Conservation (phyloP, 257 asterid species). For the Plantago ovata region DNA sequence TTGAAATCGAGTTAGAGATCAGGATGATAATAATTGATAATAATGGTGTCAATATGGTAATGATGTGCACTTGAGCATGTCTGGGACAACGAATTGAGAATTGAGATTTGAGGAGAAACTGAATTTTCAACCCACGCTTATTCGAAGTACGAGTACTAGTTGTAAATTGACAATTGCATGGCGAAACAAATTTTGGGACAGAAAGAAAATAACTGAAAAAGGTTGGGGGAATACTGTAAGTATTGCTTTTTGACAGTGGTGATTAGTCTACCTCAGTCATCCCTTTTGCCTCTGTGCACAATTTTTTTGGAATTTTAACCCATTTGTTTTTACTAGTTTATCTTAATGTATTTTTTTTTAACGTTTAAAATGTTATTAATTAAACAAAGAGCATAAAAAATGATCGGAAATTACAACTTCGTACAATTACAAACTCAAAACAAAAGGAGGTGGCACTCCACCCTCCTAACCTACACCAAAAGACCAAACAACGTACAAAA, state of each 20-base stretch:
- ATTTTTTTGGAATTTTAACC: not conserved
- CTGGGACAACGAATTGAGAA: not conserved
- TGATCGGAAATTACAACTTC: too few species aligned
- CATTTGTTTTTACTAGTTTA: not conserved
- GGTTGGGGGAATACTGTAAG: constrained; percentile 1
- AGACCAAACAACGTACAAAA: too few species aligned
- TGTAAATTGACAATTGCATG: not conserved
- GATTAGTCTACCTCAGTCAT: constrained; percentile 2
- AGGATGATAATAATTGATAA: not conserved
- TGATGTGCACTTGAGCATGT: constrained; percentile 34
- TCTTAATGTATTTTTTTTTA: too few species aligned
- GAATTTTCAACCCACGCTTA: too few species aligned
- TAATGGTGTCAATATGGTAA: constrained; percentile 26
- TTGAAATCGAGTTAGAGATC: constrained; percentile 23
- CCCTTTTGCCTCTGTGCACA: not conserved
- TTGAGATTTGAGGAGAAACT: not conserved
- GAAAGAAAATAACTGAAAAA: constrained; percentile 4
- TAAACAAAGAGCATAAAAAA: too few species aligned
- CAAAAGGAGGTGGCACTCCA: too few species aligned
- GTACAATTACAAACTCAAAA: too few species aligned
- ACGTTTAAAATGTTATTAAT: too few species aligned
- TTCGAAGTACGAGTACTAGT: too few species aligned
- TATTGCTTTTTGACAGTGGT: constrained; percentile 8
- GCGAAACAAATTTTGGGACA: constrained; percentile 2
- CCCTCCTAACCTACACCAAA: too few species aligned